Evolutionary conservation across 176 grass and related monocot genomes (phyloP), one percentile per base, ranked within the genome.

Genomic region (Musa schizocarpa): DNA sequence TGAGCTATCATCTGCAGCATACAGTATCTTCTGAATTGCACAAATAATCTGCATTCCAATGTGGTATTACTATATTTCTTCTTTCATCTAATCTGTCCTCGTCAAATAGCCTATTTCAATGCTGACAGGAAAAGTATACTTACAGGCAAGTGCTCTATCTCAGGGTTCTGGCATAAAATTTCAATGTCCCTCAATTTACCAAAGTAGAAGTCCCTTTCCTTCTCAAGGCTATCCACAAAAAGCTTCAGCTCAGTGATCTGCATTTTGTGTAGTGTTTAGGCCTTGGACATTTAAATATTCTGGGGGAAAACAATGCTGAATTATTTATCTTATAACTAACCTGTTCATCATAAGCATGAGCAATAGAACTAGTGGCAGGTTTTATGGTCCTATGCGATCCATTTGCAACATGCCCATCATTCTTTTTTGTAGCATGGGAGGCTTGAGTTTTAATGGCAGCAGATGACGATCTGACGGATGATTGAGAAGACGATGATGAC

Each of bases 191-290:
- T 84, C 58, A 99, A 81, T 79, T 99, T 99, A 13, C 84, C 80
- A 84, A 99, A 99, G 75, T 99, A 99, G 57, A 99, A 99, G 73
- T 99, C 95, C 12, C 95, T 88, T 70, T 99, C 95, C 82, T 99
- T 91, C 85, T 99, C 95, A 9, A 93, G 84, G 58, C 88, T 99
- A 74, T 99, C 95, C 9, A 99, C 86, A 1, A 89, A 82, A 54
- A 99, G 82, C 56, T 99, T 99, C 76, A 99, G 55, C 50, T 99
- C 91, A 3, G 88, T 99, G 20, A 94, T 99, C 95, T 99, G 95
- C 70, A 67, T 52, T 25, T 64, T 71, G 48, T 20, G 5, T 65
- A 74, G 77, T 73, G 14, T 53, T 16, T 69, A 72, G 10, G 27
- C 13, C 34, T 27, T 14, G 12, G 17, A 34, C 64, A 17, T 48